Base-by-base conservation (phyloP, 768 basidiomycete species). In the Cystofilobasidium capitatum region DNA sequence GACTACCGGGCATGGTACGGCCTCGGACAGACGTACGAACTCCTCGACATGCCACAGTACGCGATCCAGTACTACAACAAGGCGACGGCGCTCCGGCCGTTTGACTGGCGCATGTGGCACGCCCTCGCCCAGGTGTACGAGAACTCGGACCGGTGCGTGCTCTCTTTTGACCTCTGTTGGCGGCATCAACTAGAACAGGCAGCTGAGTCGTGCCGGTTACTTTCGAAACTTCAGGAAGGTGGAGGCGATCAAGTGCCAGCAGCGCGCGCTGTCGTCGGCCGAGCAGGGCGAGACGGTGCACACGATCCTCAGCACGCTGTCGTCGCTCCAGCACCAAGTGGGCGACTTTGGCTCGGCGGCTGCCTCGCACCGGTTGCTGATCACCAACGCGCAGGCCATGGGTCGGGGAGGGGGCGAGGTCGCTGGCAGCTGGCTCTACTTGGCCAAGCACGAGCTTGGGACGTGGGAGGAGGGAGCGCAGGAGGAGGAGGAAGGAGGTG, bases 1-100 rank as follows among this genome's bases (percentile, higher is more conserved):
- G 96, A 99, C 78, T 97, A 96, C 74, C 80, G 94, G 66, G 94
- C 93, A 8, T 99, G 96, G 96, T 97, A 93, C 77, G 96, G 96
- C 40, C 85, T 99, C 62, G 96, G 94, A 3, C 96, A 99, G 76
- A 91, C 94, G 16, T 99, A 98, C 75, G 94, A 98, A 73, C 81
- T 99, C 29, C 79, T 98, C 62, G 92, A 88, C 74, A 98, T 98
- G 93, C 91, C 91, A 70, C 86, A 90, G 74, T 98, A 98, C 79
- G 88, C 94, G 7, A 80, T 98, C 35, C 86, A 94, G 77, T 99
- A 98, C 78, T 98, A 93, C 75, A 93, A 97, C 74, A 86, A 90
- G 73, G 93, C 96, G 4, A 93, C 92, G 33, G 88, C 93, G 24
- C 80, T 98, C 64, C 81, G 92, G 45, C 93, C 96, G 6, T 97